Evolutionary conservation across 106 monocot species (phyloP), one percentile per base, ranked within the genome.

Genomic region (Iris macrosiphon): DNA sequence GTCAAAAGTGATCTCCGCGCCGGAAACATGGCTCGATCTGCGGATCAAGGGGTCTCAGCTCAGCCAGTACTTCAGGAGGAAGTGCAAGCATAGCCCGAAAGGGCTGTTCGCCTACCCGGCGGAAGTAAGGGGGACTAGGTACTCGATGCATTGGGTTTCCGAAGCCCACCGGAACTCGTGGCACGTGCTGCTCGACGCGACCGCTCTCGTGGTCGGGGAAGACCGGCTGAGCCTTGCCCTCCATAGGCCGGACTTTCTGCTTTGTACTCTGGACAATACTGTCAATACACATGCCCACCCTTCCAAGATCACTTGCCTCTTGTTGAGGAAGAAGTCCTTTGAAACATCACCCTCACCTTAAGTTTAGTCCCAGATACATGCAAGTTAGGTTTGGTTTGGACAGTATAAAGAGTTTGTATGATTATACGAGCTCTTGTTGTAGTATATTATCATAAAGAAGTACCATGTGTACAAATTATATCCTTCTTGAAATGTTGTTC

Each of bases 21-120:
- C 83, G 4, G 78, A 61, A 66, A 49, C 66, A 3, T 83, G 83
- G 83, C 59, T 83, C n/a, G 83, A 83, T 38, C 52, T 83, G 0
- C 57, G 83, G 59, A 83, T 83, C 60, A 83, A 83, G 45, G 83
- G 83, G 3, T 83, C 83, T 1, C 83, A 83, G 35, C 66, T 83
- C 1, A 83, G 83, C 62, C 83, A 83, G 53, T 78, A 83, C 35
- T 83, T 83, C 49, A 61, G 83, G 48, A 61, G 83, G 52, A 83
- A 83, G 52, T 62, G 78, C 63, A 83, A 78, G 70, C 70, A 83
- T 24, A 67, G 66, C 37, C 78, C 78, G 4, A 83, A 83, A 52
- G 83, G 83, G 11, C 46, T 83, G 15, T 83, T 83, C 61, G 39
- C 71, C 8, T 83, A 83, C 33, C 78, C 83, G 5, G 83, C 65